Evolutionary conservation across 768 basidiomycete species (phyloP).

Genomic region (Porphyrellus cyaneotinctus): DNA sequence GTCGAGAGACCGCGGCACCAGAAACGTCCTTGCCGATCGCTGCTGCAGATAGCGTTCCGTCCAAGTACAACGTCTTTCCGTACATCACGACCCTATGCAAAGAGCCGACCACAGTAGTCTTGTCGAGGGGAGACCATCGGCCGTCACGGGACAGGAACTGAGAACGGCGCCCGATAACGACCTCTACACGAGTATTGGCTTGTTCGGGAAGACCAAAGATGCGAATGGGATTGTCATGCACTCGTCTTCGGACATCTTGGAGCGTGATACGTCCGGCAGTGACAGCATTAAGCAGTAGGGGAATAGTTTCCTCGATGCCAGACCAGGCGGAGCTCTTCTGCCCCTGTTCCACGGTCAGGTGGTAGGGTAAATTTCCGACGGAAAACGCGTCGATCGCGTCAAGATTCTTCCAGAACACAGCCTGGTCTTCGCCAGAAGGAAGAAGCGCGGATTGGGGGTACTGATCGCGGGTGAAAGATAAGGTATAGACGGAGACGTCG

Average conservation of each 20-base stretch:
- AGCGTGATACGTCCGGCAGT: constrained; percentile 73
- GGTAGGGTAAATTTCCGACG: constrained; percentile 79
- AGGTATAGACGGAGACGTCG: constrained; percentile 86
- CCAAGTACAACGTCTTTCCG: constrained; percentile 84
- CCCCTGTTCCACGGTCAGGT: constrained; percentile 59
- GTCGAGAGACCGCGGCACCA: constrained; percentile 48
- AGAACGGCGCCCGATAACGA: constrained; percentile 76
- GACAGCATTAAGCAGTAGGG: constrained; percentile 84
- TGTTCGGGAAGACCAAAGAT: constrained; percentile 93
- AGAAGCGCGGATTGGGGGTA: constrained; percentile 63
- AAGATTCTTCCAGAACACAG: constrained; percentile 80
- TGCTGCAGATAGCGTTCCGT: constrained; percentile 64
- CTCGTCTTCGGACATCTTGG: constrained; percentile 73
- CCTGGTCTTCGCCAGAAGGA: constrained; percentile 74
- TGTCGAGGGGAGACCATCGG: constrained; percentile 83
- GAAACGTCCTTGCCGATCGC: constrained; percentile 73
- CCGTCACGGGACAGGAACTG: constrained; percentile 47
- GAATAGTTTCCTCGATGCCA: constrained; percentile 84
- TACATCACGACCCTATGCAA: constrained; percentile 91
- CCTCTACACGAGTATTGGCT: constrained; percentile 83
- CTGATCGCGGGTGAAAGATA: constrained; percentile 81
- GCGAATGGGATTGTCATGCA: constrained; percentile 88
- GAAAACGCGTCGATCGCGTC: constrained; percentile 88
- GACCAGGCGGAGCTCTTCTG: constrained; percentile 62
- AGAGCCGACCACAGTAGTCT: constrained; percentile 58